Conservation (phyloP, 495 filamentous ascomycete species). For the Neurospora terricola region DNA sequence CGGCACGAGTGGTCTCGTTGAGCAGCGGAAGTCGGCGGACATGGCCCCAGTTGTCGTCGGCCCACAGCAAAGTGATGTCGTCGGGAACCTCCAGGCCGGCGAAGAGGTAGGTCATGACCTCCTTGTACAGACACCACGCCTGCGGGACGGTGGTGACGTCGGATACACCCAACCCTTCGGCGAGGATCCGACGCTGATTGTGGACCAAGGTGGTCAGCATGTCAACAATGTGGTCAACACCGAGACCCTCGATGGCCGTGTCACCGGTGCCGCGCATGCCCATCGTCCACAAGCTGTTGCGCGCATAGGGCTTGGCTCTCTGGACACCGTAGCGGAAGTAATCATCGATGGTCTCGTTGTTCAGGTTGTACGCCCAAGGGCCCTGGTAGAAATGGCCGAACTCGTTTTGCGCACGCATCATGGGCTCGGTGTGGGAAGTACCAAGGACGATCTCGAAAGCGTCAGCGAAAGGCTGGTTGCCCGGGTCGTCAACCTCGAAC, state of each 20-base stretch:
- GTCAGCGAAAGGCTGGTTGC: slow-evolving; percentile 58
- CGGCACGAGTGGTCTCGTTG: slow-evolving; percentile 49
- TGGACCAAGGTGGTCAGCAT: slow-evolving; percentile 50
- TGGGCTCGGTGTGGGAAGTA: slow-evolving; percentile 64
- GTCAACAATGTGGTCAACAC: slow-evolving; percentile 44
- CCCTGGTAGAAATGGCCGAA: slow-evolving; percentile 47
- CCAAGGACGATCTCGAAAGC: slow-evolving; percentile 65
- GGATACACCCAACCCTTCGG: slow-evolving; percentile 39
- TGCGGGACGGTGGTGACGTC: slow-evolving; percentile 53
- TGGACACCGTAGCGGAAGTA: slow-evolving; percentile 60
- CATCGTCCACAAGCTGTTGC: slow-evolving; percentile 53
- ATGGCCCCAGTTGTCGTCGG: slow-evolving; percentile 71
- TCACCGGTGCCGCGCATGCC: slow-evolving; percentile 68
- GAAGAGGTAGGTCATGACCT: slow-evolving; percentile 59
- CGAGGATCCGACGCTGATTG: slow-evolving; percentile 47
- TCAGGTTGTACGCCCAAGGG: slow-evolving; percentile 59
- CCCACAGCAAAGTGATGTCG: slow-evolving; percentile 62
- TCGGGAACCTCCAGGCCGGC: slow-evolving; percentile 58
- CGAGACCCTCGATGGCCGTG: slow-evolving; percentile 44
- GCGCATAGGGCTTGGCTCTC: slow-evolving; percentile 54
- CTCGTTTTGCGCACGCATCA: slow-evolving; percentile 64
- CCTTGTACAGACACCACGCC: slow-evolving; percentile 64
- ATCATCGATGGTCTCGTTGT: slow-evolving; percentile 51
- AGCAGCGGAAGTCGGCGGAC: slow-evolving; percentile 52
- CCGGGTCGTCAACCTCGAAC: slow-evolving; percentile 60